These are phyloP conservation scores for Monilinia vaccinii-corymbosi DNA, from an alignment of 2,329 filamentous ascomycete genomes.

Conservation along the genomic window DNA sequence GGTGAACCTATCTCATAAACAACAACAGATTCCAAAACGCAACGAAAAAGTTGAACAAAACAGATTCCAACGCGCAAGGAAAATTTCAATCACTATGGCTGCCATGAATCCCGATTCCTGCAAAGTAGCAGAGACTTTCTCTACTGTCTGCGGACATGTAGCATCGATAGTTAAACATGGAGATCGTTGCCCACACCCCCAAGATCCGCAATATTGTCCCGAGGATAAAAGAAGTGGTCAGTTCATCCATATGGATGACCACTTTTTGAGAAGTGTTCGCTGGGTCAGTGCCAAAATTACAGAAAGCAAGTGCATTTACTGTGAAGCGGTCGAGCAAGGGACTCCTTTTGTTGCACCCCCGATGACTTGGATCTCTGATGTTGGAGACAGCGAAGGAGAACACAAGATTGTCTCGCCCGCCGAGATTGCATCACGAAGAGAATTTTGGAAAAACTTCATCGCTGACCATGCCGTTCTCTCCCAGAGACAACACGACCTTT, in stretches of 20 bases:
- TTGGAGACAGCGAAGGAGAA: background rate
- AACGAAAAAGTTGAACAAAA: background rate
- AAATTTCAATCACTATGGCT: background rate
- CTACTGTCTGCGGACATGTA: background rate
- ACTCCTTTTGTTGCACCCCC: background rate
- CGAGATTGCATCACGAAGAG: background rate
- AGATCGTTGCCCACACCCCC: background rate
- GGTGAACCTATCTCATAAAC: background rate
- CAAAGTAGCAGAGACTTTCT: background rate
- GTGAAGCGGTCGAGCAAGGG: background rate
- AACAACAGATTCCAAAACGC: background rate
- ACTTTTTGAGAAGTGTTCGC: no score
- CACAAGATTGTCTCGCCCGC: background rate
- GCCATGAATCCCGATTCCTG: background rate
- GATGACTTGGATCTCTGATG: background rate
- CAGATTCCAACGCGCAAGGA: background rate
- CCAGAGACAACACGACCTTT: background rate
- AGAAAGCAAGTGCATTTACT: background rate
- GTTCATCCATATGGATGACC: accelerated
- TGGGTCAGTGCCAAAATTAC: background rate
- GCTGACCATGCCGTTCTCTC: background rate
- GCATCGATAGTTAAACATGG: background rate
- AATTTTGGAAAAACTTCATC: background rate
- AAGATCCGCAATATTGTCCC: background rate
- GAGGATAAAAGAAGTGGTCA: background rate